Evolutionary conservation across 768 basidiomycete species (phyloP).

Genomic region (Royoungia palumana): DNA sequence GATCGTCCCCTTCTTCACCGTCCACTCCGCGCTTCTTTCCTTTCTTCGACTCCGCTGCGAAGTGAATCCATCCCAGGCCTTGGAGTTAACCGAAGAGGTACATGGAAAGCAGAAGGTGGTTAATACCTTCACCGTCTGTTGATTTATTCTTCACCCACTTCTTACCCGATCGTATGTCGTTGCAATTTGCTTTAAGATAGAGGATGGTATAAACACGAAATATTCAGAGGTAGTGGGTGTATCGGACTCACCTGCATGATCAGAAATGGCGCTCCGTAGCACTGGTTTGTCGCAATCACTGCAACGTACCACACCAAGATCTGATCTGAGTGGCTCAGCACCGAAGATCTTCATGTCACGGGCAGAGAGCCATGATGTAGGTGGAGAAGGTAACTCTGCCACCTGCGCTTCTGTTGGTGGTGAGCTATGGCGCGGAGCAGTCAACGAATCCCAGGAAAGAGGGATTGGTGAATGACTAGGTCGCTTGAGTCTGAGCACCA

Average conservation of each 20-base stretch:
- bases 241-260: slow-evolving; percentile 65
- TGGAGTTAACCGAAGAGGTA: slow-evolving; percentile 4
- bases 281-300: slow-evolving; percentile 79
- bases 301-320: slow-evolving; percentile 68
- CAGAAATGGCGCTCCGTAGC: slow-evolving; percentile 66
- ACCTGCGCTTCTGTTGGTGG: slow-evolving; percentile 37
- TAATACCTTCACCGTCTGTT: slow-evolving; percentile 45
- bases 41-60: slow-evolving; percentile 41
- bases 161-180: slow-evolving; percentile 51
- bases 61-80: slow-evolving; percentile 2
- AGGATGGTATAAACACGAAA: slow-evolving; percentile 7
- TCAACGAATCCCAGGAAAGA: slow-evolving; percentile 60
- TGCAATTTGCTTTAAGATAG: slow-evolving; percentile 52
- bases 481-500: slow-evolving; percentile 44
- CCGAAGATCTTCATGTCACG: slow-evolving; percentile 89
- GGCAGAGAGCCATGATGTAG: slow-evolving; percentile 81
- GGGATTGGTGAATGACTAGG: slow-evolving; percentile 46
- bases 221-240: not conserved
- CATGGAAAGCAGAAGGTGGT: not conserved
- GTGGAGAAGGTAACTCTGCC: slow-evolving; percentile 59
- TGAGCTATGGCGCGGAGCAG: slow-evolving; percentile 26
- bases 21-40: slow-evolving; percentile 83
- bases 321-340: slow-evolving; percentile 66
- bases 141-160: slow-evolving; percentile 57
- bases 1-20: slow-evolving; percentile 62